Evolutionary conservation across 208 protist genomes (phyloP), one percentile per base, ranked within the genome.

Genomic region (Trichomonas vaginalis): DNA sequence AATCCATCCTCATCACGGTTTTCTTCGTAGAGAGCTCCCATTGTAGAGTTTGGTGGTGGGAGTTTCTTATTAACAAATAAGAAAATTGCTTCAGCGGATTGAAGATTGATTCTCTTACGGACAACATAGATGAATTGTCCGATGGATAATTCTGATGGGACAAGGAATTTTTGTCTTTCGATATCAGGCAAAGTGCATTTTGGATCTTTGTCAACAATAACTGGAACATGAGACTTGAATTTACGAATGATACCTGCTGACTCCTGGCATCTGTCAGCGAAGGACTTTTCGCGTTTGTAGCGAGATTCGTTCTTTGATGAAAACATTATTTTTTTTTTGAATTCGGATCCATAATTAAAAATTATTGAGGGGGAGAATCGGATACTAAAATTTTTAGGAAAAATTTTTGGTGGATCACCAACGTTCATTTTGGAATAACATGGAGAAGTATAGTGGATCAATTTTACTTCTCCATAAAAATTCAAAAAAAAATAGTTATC

Each of bases 161-260:
- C 88, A 39, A 95, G 40, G 47, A 95, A 79, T n/a, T 95, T 95
- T 70, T 51, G 47, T 70, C 49, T 95, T 95, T 95, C 88, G n/a
- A 95, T 95, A 79, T 95, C 88, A 17, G 45, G 45, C 15, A 95
- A 46, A 9, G 45, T 95, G n/a, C 47, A 95, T 95, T 39, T 95
- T 70, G 88, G 88, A 42, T 95, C 88, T 62, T 95, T 95, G n/a
- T 95, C 88, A 42, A 51, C 45, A 70, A 95, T 95, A 79, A 95
- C 88, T 70, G 88, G 88, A 21, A 95, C 37, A 23, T 70, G 45
- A 37, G 35, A 21, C 39, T 23, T 40, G 47, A 70, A 95, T 42
- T 95, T 88, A n/a, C 17, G 40, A 14, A 88, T 32, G 0, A 88
- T 88, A 47, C 48, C 48, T 45, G 35, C 40, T 3, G 82, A 88